Base-by-base conservation (phyloP, 306 rosid genomes). In the Fagus crenata region DNA sequence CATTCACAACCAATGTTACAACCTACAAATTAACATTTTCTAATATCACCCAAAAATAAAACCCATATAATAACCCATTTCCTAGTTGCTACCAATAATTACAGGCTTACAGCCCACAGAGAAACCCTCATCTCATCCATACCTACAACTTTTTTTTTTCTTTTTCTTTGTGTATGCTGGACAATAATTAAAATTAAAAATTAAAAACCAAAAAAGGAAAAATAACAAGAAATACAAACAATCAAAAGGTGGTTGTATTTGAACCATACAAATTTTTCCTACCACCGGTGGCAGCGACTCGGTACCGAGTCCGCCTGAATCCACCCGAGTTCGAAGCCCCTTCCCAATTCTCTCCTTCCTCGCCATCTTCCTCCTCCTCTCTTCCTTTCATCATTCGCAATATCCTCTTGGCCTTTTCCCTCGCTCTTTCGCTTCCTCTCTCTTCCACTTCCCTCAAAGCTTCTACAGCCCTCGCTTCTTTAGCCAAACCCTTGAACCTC, bases 401-500 rank as follows among this genome's bases (percentile, higher is more conserved):
- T 40, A 96, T 72, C 77, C 84, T 85, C 85, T 63, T 91, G 0
- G 97, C 99, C 75, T 91, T 96, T 83, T 88, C 98, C 67, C 90
- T 74, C 0, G 98, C 99, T 49, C 99, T 81, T 54, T 88, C 97
- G 3, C 92, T 92, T 5, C 99, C 99, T 3, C 82, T 88, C 73
- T 89, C 90, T 51, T 89, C 97, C 2, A 96, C 59, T 74, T 81
- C 90, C 82, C 84, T 84, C 84, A 92, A 76, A 71, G 86, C 96
- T 78, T 96, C 98, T 53, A 79, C 88, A 32, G 92, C 97, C 43
- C 85, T 85, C 2, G 96, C 99, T 36, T 87, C 98, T 77, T 74
- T 96, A 1, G 99, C 99, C 85, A 96, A 43, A 53, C 93, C 99
- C 6, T 81, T 80, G 81, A 96, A 96, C 84, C 99, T 87, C 87